A percentile compares a stretch with the other conserved stretches of the same genome.
Evolutionary conservation across 2,329 filamentous ascomycete genomes (phyloP).

Genomic region (Aspergillus melleus): DNA sequence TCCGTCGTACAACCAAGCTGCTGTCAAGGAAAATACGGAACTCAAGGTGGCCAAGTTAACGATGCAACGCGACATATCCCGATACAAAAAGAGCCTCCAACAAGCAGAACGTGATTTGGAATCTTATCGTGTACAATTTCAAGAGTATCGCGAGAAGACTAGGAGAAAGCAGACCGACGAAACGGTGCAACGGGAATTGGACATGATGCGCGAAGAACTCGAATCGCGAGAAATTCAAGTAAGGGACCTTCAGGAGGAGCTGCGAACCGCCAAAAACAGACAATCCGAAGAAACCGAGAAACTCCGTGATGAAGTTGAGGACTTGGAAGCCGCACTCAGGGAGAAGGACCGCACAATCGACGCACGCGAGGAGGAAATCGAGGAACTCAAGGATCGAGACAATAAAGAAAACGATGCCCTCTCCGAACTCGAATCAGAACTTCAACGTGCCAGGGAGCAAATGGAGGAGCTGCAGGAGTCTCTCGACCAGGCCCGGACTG

Average conservation of each 20-base stretch:
- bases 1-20: slow-evolving; percentile 83
- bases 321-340: slow-evolving; percentile 72
- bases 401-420: slow-evolving; percentile 44
- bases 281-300: slow-evolving; percentile 62
- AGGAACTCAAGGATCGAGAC: slow-evolving; percentile 58
- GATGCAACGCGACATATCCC: slow-evolving; percentile 81
- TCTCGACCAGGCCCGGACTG: slow-evolving; percentile 38
- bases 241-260: slow-evolving; percentile 48
- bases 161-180: slow-evolving; percentile 75
- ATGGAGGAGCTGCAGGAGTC: slow-evolving; percentile 46
- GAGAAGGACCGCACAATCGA: slow-evolving; percentile 74
- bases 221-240: slow-evolving; percentile 48
- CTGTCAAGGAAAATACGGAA: slow-evolving; percentile 91
- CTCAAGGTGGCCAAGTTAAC: slow-evolving; percentile 91
- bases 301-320: slow-evolving; percentile 70
- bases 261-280: slow-evolving; percentile 59
- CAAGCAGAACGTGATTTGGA: slow-evolving; percentile 85
- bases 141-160: slow-evolving; percentile 78
- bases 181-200: slow-evolving; percentile 63
- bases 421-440: slow-evolving; percentile 51
- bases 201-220: slow-evolving; percentile 51
- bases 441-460: slow-evolving; percentile 47
- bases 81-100: slow-evolving; percentile 80
- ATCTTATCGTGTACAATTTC: slow-evolving; percentile 75
- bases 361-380: slow-evolving; percentile 73